phyloP scores from a whole-genome alignment of 2,329 filamentous ascomycete genomes.

The Colletotrichum paranaense region DNA sequence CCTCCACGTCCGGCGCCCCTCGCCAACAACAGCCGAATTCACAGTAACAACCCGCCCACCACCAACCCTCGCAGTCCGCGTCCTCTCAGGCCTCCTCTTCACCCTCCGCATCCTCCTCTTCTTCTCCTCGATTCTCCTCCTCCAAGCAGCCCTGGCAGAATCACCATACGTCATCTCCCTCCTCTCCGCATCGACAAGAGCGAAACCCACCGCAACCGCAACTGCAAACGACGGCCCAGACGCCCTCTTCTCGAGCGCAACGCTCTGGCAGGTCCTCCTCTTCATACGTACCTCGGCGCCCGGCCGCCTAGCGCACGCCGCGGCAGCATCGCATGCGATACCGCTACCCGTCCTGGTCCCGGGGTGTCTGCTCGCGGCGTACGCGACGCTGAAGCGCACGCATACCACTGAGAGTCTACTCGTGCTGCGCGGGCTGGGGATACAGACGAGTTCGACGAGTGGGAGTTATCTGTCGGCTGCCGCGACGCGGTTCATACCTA shows the following conservation, averaged over 20 bases:
- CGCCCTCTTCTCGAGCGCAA: conserved; percentile 21
- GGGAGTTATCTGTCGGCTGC: conserved; percentile 69
- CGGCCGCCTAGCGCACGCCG: conserved; percentile 44
- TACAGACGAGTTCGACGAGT: conserved; percentile 84
- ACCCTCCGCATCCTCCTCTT: conserved; percentile 55
- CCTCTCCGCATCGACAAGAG: conserved; percentile 13
- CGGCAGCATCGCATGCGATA: conserved; percentile 44
- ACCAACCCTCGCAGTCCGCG: conserved; percentile 58
- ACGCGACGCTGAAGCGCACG: conserved; percentile 57
- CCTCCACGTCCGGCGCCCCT: conserved; percentile 75
- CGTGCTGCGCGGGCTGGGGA: conserved; percentile 87
- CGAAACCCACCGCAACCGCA: conserved; percentile 15
- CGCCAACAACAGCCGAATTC: conserved; percentile 91
- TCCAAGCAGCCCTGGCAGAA: conserved; percentile 60
- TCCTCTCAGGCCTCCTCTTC: conserved; percentile 57
- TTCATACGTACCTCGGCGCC: conserved; percentile 44
- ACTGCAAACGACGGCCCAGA: conserved; percentile 12
- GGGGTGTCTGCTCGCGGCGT: conserved; percentile 50
- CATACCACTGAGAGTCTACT: conserved; percentile 84
- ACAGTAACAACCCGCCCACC: conserved; percentile 85
- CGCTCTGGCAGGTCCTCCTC: conserved; percentile 42
- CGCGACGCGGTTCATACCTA: conserved; percentile 79
- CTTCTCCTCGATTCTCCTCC: conserved; percentile 52
- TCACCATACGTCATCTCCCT: conserved; percentile 41
- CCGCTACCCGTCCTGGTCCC: conserved; percentile 55